These are phyloP conservation scores for Lolium perenne DNA, from an alignment of 176 grass and related monocot genomes.

Conservation along the genomic window DNA sequence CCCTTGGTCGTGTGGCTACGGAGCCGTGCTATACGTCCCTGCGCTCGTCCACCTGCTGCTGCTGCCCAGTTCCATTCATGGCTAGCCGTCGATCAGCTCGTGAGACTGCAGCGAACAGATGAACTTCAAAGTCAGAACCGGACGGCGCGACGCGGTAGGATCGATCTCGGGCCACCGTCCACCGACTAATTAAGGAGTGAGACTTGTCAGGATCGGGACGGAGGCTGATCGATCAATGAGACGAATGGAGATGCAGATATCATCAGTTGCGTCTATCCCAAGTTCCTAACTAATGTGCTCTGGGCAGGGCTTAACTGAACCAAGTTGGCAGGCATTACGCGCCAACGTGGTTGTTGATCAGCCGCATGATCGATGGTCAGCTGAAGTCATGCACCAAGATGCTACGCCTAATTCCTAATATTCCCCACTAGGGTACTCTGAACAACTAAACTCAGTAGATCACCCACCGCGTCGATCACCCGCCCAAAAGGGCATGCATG, in stretches of 20 bases:
- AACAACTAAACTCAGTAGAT: conserved; percentile 49
- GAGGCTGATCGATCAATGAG: background rate
- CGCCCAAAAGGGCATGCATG: conserved; percentile 28
- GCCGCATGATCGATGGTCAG: background rate
- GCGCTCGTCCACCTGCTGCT: background rate
- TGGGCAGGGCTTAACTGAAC: background rate
- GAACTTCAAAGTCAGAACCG: background rate
- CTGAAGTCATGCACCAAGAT: background rate
- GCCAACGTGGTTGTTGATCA: conserved; percentile 51
- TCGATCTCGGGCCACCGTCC: background rate
- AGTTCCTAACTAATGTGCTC: conserved; percentile 8
- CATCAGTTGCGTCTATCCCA: background rate
- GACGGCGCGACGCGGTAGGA: background rate
- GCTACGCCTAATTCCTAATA: conserved; percentile 11
- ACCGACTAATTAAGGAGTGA: background rate
- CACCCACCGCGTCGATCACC: conserved; percentile 49
- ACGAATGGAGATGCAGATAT: background rate
- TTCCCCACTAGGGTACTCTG: background rate
- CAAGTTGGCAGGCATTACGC: conserved; percentile 20
- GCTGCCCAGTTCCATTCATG: background rate
- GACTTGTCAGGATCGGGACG: background rate
- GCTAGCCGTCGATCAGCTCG: background rate
- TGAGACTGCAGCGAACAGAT: background rate
- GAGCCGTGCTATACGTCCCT: conserved; percentile 54
- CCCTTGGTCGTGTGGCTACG: conserved; percentile 27